Base-by-base conservation (phyloP, 106 monocot species). In the Alisma plantagoaquatica region DNA sequence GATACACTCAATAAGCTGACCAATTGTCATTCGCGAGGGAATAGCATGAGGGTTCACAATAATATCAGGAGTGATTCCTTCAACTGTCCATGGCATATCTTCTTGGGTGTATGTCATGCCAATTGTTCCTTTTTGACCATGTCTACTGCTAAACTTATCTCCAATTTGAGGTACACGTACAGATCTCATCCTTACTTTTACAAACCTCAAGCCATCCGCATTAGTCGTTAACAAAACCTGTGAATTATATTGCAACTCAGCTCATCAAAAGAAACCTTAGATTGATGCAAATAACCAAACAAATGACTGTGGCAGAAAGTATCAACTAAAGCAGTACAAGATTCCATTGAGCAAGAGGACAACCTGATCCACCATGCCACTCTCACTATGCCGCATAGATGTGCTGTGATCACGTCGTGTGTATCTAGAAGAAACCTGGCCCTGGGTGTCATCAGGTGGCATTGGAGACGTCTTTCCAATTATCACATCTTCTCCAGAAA, bases 71-170 rank as follows among this genome's bases (percentile, higher is more conserved):
- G 96, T 98, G 57, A 98, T 98, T 75, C 96, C 96, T 79, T 98
- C 96, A n/a, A 98, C 85, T 15, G 96, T 98, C 96, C 96, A 98
- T 16, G 96, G 96, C 96, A 98, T 98, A 54, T 98, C 96, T 63
- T 98, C 96, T 59, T 98, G 96, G 11, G 96, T 98, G 60, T 98
- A 98, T 15, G 96, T 98, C 84, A 98, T 98, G 43, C 96, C 96
- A 55, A 98, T 84, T 26, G 96, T 98, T 46, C 96, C 96, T 60
- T 98, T 98, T 42, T 98, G 96, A 29, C 96, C 96, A 67, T 98
- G 96, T 31, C 96, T 77, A 32, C 96, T 98, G 46, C 96, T 98
- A 62, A 98, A 98, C 46, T 98, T 98, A 55, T 98, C 96, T 56
- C 96, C 96, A 55, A 98, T 98, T 66, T 98, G 96, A 49, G 96